Base-by-base conservation (phyloP, 2,329 filamentous ascomycete genomes). In the Fonsecaea pedrosoi region DNA sequence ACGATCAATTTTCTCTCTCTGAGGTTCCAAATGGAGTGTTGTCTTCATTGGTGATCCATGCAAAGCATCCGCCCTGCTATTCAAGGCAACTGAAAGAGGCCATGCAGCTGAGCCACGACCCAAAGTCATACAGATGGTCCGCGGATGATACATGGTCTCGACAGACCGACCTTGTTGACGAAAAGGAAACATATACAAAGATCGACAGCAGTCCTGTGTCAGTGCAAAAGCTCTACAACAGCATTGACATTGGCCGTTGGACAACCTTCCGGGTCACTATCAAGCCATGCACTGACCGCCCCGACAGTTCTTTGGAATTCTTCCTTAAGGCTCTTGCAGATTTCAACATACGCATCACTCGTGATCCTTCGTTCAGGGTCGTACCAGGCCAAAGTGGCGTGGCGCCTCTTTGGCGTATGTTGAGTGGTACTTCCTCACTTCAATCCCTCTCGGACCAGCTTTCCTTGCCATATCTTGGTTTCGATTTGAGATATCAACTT, bases 401-500 rank as follows among this genome's bases (percentile, higher is more conserved):
- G 55, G 42, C 68, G 25, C 62, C 64, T 15, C 71, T 81, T 15
- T 82, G 81, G 80, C 71, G 75, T 30, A 21, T 37, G 10, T 77
- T 80, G 73, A 79, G 82, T 63, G 79, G 82, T 25, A 58, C 55
- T 7, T 35, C 58, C 4, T 35, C 48, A 34, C 12, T 60, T 12
- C 59, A 35, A 13, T 60, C 40, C 30, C 54, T 69, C 32, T 64
- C 54, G 30, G 69, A 72, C 13, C 69, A 74, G 32, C 45, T 61
- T 25, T 59, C 67, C 4, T 68, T 70, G 2, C 70, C 73, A 77
- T 71, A 78, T 62, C 81, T 94, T 3, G 80, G 86, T 0, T 97
- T 93, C 68, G 80, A 87, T 0, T 86, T 97, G 1, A 86, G 92
- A 15, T 99, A 98, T 75, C 93, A 97, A 76, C 85, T 99, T 0